Evolutionary conservation across 2,329 filamentous ascomycete genomes (phyloP).

Genomic region (Aspergillus clavatus): DNA sequence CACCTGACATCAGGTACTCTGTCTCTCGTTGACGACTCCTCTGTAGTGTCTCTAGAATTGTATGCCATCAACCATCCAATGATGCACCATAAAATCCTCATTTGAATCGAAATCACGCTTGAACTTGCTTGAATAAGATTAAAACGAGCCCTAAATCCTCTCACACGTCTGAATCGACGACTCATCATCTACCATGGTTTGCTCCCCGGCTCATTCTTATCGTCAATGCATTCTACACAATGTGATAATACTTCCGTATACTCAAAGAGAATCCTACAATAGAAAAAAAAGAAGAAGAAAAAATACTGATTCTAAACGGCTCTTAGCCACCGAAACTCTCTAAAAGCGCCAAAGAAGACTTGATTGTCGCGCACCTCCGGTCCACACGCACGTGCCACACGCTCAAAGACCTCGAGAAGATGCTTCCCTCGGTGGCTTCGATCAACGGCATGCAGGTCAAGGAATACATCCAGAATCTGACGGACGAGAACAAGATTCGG

Average conservation of each 20-base stretch:
- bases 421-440: conserved; percentile 55
- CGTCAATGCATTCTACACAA: no score
- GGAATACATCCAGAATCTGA: conserved; percentile 59
- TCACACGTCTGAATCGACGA: no score
- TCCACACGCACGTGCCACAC: conserved; percentile 58
- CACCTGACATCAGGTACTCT: no score
- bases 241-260: no score
- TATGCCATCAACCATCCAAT: no score
- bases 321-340: conserved; percentile 49
- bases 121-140: neutral
- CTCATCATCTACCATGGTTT: neutral
- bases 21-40: no score
- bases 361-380: conserved; percentile 57
- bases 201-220: neutral
- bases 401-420: conserved; percentile 64
- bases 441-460: conserved; percentile 65
- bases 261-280: no score
- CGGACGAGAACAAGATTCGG: conserved; percentile 57
- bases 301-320: neutral
- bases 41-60: no score
- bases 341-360: conserved; percentile 54
- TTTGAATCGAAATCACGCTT: neutral
- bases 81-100: no score
- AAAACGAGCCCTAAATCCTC: no score
- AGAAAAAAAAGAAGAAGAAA: neutral